Evolutionary conservation across 345 rosid genomes (phyloP), one percentile per base, ranked within the genome.

Genomic region (Citrus trifoliata): DNA sequence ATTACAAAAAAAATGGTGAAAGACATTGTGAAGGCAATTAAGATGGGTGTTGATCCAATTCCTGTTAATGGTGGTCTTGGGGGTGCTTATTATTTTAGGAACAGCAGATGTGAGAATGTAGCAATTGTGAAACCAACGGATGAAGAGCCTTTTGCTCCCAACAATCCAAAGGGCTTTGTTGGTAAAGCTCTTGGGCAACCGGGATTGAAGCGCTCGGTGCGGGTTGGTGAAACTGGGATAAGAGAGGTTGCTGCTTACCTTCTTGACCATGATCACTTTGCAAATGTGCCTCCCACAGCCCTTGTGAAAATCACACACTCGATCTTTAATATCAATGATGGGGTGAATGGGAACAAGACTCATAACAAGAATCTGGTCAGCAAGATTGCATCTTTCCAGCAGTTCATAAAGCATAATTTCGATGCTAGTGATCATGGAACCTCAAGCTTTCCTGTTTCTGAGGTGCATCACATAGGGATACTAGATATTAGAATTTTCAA

Each of bases 181-280:
- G 99, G 99, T 61, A 97, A 97, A 83, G 94, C 99, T 6, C 93
- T 97, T 33, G 99, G 99, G 62, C 98, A 93, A 62, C 98, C 98
- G 1, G 99, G 99, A 18, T 83, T 97, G 70, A 97, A 97, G 83
- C 92, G 95, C 30, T 97, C 99, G 0, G 99, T 97, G n/a, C 90
- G 99, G 59, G 97, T 97, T 33, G 99, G 99, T 32, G 99, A 97
- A 80, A 93, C 99, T 0, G 99, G 99, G 62, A 86, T 91, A 80
- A 89, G 99, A 73, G 99, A 97, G 85, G 99, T 97, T 63, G 99
- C 97, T 6, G 99, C 99, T 59, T 97, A 92, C 83, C 99, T 97
- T 84, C 94, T 97, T 67, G 99, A 97, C 82, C 71, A 87, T 46
- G 87, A 79, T 72, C 91, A 88, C 81, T 94, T 90, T 76, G 96